Evolutionary conservation across 768 basidiomycete genomes (phyloP).

Genomic region (Boletus barrowsii): DNA sequence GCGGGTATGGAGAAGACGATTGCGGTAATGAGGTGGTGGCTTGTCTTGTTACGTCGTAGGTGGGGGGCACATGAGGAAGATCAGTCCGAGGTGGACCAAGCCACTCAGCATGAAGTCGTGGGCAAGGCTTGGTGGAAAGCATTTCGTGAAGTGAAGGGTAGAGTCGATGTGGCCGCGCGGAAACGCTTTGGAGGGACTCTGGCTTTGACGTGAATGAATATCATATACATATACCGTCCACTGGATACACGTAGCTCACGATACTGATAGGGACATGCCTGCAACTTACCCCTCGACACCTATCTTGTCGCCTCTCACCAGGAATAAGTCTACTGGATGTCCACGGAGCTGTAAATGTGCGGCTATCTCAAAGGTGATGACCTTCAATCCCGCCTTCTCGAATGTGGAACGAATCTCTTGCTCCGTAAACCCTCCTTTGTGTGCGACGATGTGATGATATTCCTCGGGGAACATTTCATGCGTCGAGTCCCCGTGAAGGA

Average conservation of each 20-base stretch:
- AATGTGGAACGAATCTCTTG: conserved; percentile 48
- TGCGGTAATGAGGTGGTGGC: conserved; percentile 80
- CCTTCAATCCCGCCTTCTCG: conserved; percentile 49
- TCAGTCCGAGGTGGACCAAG: conserved; percentile 32
- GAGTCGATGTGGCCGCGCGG: conserved; percentile 62
- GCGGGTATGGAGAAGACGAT: conserved; percentile 68
- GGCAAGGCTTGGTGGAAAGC: conserved; percentile 81
- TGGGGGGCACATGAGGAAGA: conserved; percentile 58
- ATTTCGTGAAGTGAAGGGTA: conserved; percentile 64
- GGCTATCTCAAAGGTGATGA: conserved; percentile 39
- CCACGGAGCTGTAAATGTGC: conserved; percentile 32
- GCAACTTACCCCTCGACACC: neutral
- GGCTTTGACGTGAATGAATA: conserved; percentile 46
- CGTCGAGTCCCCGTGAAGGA: conserved; percentile 33
- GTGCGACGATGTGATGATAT: conserved; percentile 48
- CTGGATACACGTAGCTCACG: neutral
- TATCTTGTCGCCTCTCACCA: conserved; percentile 50
- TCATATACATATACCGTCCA: neutral
- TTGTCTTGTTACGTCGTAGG: conserved; percentile 59
- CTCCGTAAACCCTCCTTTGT: conserved; percentile 52
- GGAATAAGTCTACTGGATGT: conserved; percentile 45
- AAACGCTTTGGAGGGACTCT: conserved; percentile 73
- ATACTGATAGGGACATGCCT: neutral
- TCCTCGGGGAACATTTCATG: conserved; percentile 30
- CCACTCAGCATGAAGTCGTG: conserved; percentile 34